Evolutionary conservation across 768 basidiomycete species (phyloP), one percentile per base, ranked within the genome.

Genomic region (Termitomyces sp.): DNA sequence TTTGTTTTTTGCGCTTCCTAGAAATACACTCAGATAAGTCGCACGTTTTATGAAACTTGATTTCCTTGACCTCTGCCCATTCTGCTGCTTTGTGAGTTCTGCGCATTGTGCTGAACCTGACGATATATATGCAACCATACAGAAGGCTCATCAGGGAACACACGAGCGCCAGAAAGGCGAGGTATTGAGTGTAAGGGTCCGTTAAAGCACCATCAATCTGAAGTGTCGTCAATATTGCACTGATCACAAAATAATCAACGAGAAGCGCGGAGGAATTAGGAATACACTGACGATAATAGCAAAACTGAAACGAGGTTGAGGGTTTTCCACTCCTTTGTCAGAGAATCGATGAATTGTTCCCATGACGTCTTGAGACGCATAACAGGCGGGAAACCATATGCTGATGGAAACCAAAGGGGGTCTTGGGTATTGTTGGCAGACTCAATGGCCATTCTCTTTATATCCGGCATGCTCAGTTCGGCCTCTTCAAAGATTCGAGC

Each of bases 401-500:
- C 15, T 11, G 1, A 14, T 3, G 5, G 1, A 38, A 17, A 12
- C 20, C 36, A 37, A 17, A 11, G 5, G 14, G 10, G 17, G 38
- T n/a, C 17, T 43, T 43, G 5, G 7, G 15, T 17, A n/a, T 20
- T n/a, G 9, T 53, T 20, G 10, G 45, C 1, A 0, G 71, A 64
- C 45, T 81, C 76, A 7, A 67, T 62, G 0, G 58, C 57, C 82
- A 85, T 84, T 36, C 77, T 65, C 53, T 83, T 72, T 10, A 92
- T 81, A 66, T 92, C 91, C 5, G 85, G 85, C 64, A 80, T 81
- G 67, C 87, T 89, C 52, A 92, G 79, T 53, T 91, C 85, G 2
- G 90, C 89, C 57, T 90, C 88, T 63, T 87, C 83, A 63, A 91
- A 91, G 40, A 91, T 82, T 54, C 83, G 80, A 4, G 87, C 83